Conservation (phyloP, 2,329 filamentous ascomycete species). For the Penicillium sp. region DNA sequence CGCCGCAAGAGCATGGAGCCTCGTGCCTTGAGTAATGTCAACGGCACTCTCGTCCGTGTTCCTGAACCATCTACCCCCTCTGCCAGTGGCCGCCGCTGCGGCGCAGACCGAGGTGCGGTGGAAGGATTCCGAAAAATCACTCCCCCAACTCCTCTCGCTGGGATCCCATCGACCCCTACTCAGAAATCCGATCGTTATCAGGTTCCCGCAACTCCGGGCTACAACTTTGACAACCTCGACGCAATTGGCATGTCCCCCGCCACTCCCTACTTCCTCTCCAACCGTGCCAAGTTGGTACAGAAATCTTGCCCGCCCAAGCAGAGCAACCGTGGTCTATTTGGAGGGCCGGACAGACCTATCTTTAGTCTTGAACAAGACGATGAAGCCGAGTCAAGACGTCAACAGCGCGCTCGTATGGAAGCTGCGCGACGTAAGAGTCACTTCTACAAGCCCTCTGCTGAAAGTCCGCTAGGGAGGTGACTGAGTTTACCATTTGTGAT, state of each 20-base stretch:
- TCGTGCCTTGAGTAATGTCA: conserved; percentile 68
- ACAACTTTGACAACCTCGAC: conserved; percentile 42
- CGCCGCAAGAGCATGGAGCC: conserved; percentile 83
- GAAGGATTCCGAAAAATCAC: conserved; percentile 42
- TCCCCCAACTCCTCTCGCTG: conserved; percentile 31
- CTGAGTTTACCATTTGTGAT: conserved; percentile 6
- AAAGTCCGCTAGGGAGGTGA: conserved; percentile 67
- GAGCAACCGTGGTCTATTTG: conserved; percentile 48
- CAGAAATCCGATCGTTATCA: conserved; percentile 26
- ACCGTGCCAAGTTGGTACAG: conserved; percentile 50
- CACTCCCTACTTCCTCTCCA: conserved; percentile 52
- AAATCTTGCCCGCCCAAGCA: conserved; percentile 61
- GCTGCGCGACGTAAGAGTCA: conserved; percentile 75
- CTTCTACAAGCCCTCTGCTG: conserved; percentile 75
- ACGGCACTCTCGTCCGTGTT: conserved; percentile 61
- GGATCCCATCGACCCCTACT: conserved; percentile 25
- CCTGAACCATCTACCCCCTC: conserved; percentile 34
- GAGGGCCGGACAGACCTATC: conserved; percentile 14
- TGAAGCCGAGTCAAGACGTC: conserved; percentile 40
- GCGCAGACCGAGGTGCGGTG: conserved; percentile 35
- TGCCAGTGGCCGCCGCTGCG: conserved; percentile 34
- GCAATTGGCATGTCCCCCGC: conserved; percentile 49
- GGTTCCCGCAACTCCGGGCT: conserved; percentile 40
- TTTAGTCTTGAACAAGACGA: conserved; percentile 23
- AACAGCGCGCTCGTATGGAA: conserved; percentile 65